phyloP scores from a whole-genome alignment of 495 filamentous ascomycete genomes.

The Parachaetomium inaequale region DNA sequence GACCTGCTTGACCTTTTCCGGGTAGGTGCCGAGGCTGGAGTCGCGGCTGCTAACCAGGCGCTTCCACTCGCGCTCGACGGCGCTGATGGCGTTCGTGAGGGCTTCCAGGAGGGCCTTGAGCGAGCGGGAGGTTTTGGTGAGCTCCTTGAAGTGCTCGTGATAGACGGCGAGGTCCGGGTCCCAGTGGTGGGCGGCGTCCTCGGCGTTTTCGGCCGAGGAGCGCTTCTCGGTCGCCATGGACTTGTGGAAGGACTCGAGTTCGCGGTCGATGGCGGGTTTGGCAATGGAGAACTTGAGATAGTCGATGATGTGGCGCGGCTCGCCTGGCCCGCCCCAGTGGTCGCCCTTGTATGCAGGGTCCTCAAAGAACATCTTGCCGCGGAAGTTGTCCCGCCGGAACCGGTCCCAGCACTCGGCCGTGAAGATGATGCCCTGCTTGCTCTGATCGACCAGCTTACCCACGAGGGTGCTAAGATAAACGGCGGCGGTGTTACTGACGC shows the following conservation, averaged over 20 bases:
- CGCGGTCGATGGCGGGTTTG: slow-evolving; percentile 46
- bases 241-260: slow-evolving; percentile 44
- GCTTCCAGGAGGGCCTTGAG: slow-evolving; percentile 31
- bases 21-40: slow-evolving; percentile 26
- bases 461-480: slow-evolving; percentile 65
- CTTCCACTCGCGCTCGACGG: slow-evolving; percentile 34
- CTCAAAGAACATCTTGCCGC: slow-evolving; percentile 32
- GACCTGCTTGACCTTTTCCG: slow-evolving; percentile 41
- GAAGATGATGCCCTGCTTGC: slow-evolving; percentile 74
- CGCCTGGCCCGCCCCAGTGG: slow-evolving; percentile 35
- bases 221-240: slow-evolving; percentile 33
- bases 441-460: slow-evolving; percentile 74
- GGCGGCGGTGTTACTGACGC: slow-evolving; percentile 52
- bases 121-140: slow-evolving; percentile 24
- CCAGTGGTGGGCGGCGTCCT: slow-evolving; percentile 19
- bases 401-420: slow-evolving; percentile 52
- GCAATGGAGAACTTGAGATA: slow-evolving; percentile 65
- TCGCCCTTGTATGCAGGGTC: slow-evolving; percentile 41
- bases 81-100: slow-evolving; percentile 36
- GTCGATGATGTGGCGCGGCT: slow-evolving; percentile 64
- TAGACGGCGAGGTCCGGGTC: slow-evolving; percentile 52
- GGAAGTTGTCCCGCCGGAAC: slow-evolving; percentile 46
- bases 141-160: slow-evolving; percentile 36
- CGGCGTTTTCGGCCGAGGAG: neutral
- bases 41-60: slow-evolving; percentile 14